Evolutionary conservation across 1,284 basidiomycete species (phyloP).

Genomic region (Boletus sp.): DNA sequence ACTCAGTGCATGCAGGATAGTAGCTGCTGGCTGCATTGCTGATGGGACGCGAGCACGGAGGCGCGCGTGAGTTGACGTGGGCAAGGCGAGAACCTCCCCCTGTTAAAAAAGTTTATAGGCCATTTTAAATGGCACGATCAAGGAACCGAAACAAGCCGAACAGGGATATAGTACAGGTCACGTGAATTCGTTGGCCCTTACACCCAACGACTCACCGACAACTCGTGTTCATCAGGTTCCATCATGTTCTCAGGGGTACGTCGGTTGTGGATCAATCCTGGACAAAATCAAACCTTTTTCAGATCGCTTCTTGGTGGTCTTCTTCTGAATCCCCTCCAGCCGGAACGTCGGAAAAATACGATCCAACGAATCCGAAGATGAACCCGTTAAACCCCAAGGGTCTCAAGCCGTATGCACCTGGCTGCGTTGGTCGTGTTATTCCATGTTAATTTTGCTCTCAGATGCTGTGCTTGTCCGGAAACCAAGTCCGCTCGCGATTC

Average conservation of each 20-base stretch:
- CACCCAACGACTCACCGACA: neutral
- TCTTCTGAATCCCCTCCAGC: conserved; percentile 31
- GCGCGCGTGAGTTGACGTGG: neutral
- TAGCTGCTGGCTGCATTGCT: conserved; percentile 11
- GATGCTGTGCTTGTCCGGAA: conserved; percentile 93
- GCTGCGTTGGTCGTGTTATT: neutral
- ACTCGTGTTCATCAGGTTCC: neutral
- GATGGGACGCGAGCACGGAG: neutral
- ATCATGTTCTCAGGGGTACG: conserved; percentile 27
- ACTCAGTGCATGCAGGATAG: conserved; percentile 12
- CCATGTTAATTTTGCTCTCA: conserved; percentile 28
- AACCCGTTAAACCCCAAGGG: conserved; percentile 89
- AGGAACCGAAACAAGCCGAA: neutral
- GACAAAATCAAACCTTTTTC: conserved; percentile 2
- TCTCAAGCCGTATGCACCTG: conserved; percentile 76
- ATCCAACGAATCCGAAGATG: conserved; percentile 64
- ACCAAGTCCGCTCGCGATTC: conserved; percentile 90
- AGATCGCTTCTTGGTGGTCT: conserved; percentile 44
- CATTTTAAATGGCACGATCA: neutral
- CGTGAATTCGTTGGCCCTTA: neutral
- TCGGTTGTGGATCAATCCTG: conserved; percentile 13
- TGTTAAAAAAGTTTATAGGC: neutral
- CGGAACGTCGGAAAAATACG: conserved; percentile 40
- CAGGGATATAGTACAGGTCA: neutral
- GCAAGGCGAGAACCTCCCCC: neutral